Conservation (phyloP, 805 yeast species). For the Saturnispora sekii region DNA sequence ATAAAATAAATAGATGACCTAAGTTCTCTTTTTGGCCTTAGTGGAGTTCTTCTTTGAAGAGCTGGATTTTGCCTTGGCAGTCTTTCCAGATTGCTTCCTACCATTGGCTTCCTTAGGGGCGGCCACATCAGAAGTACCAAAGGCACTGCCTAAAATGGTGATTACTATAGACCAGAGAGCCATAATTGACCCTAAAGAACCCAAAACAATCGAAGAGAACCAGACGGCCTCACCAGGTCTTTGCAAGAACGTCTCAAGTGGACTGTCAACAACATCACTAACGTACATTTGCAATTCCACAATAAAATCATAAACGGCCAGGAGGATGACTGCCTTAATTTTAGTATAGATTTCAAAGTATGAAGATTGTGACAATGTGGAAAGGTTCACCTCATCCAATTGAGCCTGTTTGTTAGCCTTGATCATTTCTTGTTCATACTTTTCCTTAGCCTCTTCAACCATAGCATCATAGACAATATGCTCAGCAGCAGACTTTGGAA, state of each 20-base stretch:
- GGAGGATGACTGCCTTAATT: constrained; percentile 9
- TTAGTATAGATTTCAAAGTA: constrained; percentile 4
- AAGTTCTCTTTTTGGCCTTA: constrained; percentile 20
- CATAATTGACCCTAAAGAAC: constrained; percentile 32
- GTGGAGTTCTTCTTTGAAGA: constrained; percentile 23
- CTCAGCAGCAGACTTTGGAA: constrained; percentile 45
- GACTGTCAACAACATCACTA: constrained; percentile 34
- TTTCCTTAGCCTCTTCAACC: not conserved
- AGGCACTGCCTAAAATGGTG: constrained; percentile 2
- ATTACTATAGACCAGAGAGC: constrained; percentile 33
- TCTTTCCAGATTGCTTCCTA: constrained; percentile 10
- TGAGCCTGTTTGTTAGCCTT: not conserved
- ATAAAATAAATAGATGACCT: not conserved
- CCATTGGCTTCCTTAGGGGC: constrained; percentile 2
- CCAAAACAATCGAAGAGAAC: constrained; percentile 35
- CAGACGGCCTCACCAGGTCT: constrained; percentile 44
- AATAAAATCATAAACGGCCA: constrained; percentile 15
- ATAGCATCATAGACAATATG: constrained; percentile 20
- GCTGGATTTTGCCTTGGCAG: constrained; percentile 12
- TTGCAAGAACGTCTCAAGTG: constrained; percentile 32
- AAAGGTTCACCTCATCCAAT: constrained; percentile 1
- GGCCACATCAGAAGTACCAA: constrained; percentile 10
- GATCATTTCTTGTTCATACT: constrained; percentile 1
- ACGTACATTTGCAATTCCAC: constrained; percentile 18
- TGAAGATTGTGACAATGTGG: constrained; percentile 10